Base-by-base conservation (phyloP, 495 filamentous ascomycete species). In the Elaphomyces granulatus region DNA sequence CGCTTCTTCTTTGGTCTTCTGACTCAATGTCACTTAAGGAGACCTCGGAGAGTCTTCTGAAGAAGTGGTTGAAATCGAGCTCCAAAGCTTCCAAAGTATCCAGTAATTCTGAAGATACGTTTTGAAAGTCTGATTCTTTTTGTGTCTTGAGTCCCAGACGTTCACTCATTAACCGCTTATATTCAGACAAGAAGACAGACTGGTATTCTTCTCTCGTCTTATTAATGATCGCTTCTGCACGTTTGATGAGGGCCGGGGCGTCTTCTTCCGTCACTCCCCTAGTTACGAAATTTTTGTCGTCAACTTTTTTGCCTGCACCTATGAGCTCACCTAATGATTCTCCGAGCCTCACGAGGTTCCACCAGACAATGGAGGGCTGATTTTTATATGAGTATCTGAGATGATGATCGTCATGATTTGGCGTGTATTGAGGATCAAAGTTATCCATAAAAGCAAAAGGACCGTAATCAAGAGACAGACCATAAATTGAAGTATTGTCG, bases 371-470 rank as follows among this genome's bases (percentile, higher is more conserved):
- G 34, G 78, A 85, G 1, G 90, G 87, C 51, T 98, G 90, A 60
- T 95, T 95, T 40, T 76, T 77, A 67, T 94, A 98, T 33, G 73
- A 74, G 56, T 98, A 98, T 20, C 90, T 75, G 12, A 93, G 59
- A 60, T 78, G 70, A 49, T 80, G 71, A 54, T 98, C 90, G 55
- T 98, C 90, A 56, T 98, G 90, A 52, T 98, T 98, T 3, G 90
- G 90, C 0, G 90, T 98, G 57, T 95, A 98, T 16, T 64, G 64
- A 0, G 90, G 90, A 53, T 95, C 87, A 53, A 96, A 96, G 47
- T 81, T 86, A 55, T 95, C 82, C 66, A 98, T 78, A 51, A 95
- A 95, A 15, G 90, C 88, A 52, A 96, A 98, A 0, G 90, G 90
- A 0, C 90, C 90, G 50, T 82, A 98, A 60, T 98, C 90, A 15